These are phyloP conservation scores for Dendrostoma leiphaemia DNA, from an alignment of 2,329 filamentous ascomycete genomes.

Conservation along the genomic window DNA sequence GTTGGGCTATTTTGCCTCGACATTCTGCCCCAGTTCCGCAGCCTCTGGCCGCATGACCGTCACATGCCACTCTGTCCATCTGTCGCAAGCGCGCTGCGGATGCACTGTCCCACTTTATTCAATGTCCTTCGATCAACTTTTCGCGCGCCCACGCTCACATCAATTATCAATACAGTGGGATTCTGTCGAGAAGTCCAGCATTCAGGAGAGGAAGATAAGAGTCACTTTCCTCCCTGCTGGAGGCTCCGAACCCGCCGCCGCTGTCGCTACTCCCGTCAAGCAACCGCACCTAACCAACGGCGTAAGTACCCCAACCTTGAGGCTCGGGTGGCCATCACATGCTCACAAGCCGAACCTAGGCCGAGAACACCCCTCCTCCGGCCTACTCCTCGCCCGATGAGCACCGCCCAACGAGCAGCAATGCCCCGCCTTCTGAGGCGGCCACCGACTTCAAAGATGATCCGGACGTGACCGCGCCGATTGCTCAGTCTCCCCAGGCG, in stretches of 20 bases:
- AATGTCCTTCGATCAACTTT: no score
- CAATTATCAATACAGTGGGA: constrained; percentile 60
- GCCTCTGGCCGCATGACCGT: no score
- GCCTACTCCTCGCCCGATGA: constrained; percentile 31
- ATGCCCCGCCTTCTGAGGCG: constrained; percentile 16
- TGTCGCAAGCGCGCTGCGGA: no score
- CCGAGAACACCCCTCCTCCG: constrained; percentile 30
- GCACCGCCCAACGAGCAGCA: constrained; percentile 22
- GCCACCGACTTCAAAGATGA: constrained; percentile 21
- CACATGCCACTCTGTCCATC: no score
- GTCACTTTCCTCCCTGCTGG: constrained; percentile 74
- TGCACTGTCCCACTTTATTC: no score
- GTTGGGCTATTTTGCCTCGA: no score
- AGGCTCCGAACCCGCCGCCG: constrained; percentile 37
- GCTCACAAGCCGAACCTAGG: constrained; percentile 21
- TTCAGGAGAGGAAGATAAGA: constrained; percentile 94
- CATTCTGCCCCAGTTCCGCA: no score
- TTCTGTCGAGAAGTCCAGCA: constrained; percentile 71
- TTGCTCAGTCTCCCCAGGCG: constrained; percentile 22
- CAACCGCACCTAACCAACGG: constrained; percentile 25
- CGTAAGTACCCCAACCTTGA: constrained; percentile 20
- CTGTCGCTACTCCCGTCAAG: constrained; percentile 29
- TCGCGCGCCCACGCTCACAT: constrained; percentile 23
- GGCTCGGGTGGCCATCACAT: not conserved
- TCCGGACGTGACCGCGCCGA: constrained; percentile 19